phyloP scores from a whole-genome alignment of 257 asterid species.

The Osmanthus fragrans region DNA sequence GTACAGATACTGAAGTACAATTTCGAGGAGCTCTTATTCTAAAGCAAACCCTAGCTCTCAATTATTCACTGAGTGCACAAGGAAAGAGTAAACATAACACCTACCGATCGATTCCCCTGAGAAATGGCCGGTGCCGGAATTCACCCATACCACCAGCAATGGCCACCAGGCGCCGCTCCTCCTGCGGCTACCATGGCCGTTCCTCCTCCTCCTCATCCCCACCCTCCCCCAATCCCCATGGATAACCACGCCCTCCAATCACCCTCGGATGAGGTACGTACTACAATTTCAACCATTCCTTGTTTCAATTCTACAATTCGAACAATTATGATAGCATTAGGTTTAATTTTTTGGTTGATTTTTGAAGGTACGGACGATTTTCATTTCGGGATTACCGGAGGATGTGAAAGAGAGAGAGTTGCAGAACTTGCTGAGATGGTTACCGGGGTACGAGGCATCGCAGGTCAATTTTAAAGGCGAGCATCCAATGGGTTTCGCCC shows the following conservation, averaged over 20 bases:
- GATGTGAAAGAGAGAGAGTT: slow-evolving; percentile 98
- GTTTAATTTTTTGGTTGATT: background rate
- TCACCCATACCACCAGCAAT: slow-evolving; percentile 83
- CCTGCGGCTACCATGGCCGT: slow-evolving; percentile 44
- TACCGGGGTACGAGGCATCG: slow-evolving; percentile 98
- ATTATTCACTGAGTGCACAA: background rate
- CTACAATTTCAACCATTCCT: background rate
- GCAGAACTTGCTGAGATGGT: slow-evolving; percentile 91
- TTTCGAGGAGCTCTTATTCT: background rate
- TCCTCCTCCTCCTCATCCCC: slow-evolving; percentile 38
- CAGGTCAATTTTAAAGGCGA: slow-evolving; percentile 98
- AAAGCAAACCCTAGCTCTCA: background rate
- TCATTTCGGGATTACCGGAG: slow-evolving; percentile 92
- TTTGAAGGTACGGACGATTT: slow-evolving; percentile 71
- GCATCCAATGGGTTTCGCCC: slow-evolving; percentile 96
- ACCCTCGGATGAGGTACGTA: slow-evolving; percentile 36
- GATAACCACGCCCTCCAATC: slow-evolving; percentile 36
- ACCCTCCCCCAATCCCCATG: slow-evolving; percentile 36
- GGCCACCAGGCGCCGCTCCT: slow-evolving; percentile 62
- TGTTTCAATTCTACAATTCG: background rate
- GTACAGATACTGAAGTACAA: no score
- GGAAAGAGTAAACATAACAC: background rate
- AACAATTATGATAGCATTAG: background rate
- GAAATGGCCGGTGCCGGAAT: slow-evolving; percentile 62
- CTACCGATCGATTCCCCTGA: slow-evolving; percentile 15